phyloP scores from a whole-genome alignment of 345 rosid species.

The Citrus australasica region DNA sequence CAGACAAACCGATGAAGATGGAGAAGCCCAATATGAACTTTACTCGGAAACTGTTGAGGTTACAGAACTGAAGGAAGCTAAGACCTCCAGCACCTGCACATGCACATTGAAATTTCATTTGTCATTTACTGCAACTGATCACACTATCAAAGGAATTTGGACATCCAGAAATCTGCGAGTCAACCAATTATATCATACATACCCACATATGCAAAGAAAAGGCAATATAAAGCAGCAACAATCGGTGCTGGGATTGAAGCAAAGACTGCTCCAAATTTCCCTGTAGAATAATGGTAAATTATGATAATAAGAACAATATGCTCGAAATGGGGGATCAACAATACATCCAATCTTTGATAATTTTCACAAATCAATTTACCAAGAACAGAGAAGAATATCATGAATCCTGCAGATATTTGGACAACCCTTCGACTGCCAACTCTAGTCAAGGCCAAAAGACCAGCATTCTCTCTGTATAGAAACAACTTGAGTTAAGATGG shows the following conservation, averaged over 20 bases:
- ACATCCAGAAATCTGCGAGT: not conserved
- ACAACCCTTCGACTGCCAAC: slow-evolving; percentile 97
- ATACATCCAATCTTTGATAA: slow-evolving; percentile 2
- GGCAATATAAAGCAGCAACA: slow-evolving; percentile 71
- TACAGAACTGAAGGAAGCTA: slow-evolving; percentile 86
- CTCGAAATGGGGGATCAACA: not conserved
- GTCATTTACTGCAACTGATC: not conserved
- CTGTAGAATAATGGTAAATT: slow-evolving; percentile 33
- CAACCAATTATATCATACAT: slow-evolving; percentile 21
- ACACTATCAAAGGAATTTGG: not conserved
- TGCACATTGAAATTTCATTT: not conserved
- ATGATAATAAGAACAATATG: slow-evolving; percentile 7
- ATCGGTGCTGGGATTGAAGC: slow-evolving; percentile 92
- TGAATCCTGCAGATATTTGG: slow-evolving; percentile 94
- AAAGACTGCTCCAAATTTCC: slow-evolving; percentile 93
- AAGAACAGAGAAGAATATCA: slow-evolving; percentile 95
- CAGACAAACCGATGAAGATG: slow-evolving; percentile 79
- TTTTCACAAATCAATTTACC: slow-evolving; percentile 39
- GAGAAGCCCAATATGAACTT: slow-evolving; percentile 84
- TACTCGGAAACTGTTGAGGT: slow-evolving; percentile 83
- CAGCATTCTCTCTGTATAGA: slow-evolving; percentile 78
- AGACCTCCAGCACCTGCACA: slow-evolving; percentile 82
- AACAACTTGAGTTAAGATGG: slow-evolving; percentile 9
- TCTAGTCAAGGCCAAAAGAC: slow-evolving; percentile 81
- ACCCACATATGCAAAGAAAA: slow-evolving; percentile 95